Base-by-base conservation (phyloP, 345 rosid genomes). In the Pistacia integerrima region DNA sequence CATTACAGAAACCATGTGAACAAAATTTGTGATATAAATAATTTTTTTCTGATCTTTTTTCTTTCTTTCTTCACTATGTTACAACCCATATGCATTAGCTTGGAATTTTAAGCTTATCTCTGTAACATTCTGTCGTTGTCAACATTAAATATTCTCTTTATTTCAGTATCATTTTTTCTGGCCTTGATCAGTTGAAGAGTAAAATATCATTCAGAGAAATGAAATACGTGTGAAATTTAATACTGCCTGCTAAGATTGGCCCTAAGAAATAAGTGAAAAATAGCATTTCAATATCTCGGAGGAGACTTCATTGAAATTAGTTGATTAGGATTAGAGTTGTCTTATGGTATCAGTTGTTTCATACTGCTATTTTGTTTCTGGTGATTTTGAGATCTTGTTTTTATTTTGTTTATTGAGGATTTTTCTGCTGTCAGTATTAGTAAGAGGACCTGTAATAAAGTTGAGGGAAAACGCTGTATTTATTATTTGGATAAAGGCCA, bases 191-290 rank as follows among this genome's bases (percentile, higher is more conserved):
- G 36, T 41, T 44, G 10, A 20, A 69, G 61, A 44, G 28, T 56
- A 8, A 10, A 8, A 36, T 54, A 36, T 11, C 64, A 57, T 35
- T 36, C 46, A 18, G 41, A 69, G 22, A 30, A 17, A 8, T 18
- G 67, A 49, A 56, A 55, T 35, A 56, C 30, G 20, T 12, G 33
- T 11, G 55, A 70, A 69, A 55, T 36, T 35, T 70, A 67, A 67
- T 4, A 25, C 3, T 2, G 18, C 25, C 16, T 2, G 49, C 48
- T 70, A 17, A 3, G 17, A 67, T 25, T 49, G 55, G 5, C 46
- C 14, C 59, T 11, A 18, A 14, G 48, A 30, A 69, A 54, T 8
- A 8, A 17, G 46, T 41, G 3, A 13, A 11, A 13, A 20, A 4
- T 16, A 20, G 11, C 4, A 25, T 67, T 67, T 6, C 17, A 30